Conservation (phyloP, 78 protist genomes). For the Cavenderia fasciculata region DNA sequence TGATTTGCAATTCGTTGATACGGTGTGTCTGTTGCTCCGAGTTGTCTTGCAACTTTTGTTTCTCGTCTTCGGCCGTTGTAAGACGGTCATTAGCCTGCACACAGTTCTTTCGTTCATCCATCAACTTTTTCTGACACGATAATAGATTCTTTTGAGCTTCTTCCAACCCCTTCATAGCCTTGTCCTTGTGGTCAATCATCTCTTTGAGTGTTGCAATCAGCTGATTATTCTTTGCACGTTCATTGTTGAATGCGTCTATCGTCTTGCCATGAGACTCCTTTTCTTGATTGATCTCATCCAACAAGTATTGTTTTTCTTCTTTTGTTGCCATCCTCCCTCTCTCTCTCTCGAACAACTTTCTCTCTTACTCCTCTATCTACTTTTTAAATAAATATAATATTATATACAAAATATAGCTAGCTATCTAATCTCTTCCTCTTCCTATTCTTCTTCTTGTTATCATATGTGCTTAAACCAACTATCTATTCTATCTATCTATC, state of each 20-base stretch:
- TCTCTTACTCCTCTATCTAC: too few relatives aligned
- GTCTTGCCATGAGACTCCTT: slow-evolving; percentile 53
- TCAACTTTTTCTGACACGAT: slow-evolving; percentile 27
- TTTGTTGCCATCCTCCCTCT: slow-evolving; percentile 35
- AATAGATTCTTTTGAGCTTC: slow-evolving; percentile 13
- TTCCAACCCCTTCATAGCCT: background rate
- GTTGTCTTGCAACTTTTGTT: background rate
- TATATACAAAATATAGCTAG: too few relatives aligned
- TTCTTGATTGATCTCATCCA: slow-evolving; percentile 37
- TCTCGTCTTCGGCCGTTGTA: background rate
- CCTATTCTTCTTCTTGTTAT: background rate
- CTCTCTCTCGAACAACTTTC: too few relatives aligned
- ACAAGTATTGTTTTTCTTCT: slow-evolving; percentile 40
- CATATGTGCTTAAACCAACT: background rate
- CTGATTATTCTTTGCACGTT: slow-evolving; percentile 23
- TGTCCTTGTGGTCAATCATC: background rate
- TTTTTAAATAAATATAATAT: too few relatives aligned
- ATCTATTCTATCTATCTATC: background rate
- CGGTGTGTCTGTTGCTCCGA: slow-evolving; percentile 8
- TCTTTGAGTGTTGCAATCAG: slow-evolving; percentile 5
- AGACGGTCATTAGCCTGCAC: background rate
- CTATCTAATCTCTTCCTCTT: background rate
- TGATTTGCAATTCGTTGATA: background rate
- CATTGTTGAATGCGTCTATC: slow-evolving; percentile 3
- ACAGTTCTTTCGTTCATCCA: slow-evolving; percentile 27